Evolutionary conservation across 2,329 filamentous ascomycete species (phyloP), one percentile per base, ranked within the genome.

Genomic region (Hymenoscyphus fraxineus): DNA sequence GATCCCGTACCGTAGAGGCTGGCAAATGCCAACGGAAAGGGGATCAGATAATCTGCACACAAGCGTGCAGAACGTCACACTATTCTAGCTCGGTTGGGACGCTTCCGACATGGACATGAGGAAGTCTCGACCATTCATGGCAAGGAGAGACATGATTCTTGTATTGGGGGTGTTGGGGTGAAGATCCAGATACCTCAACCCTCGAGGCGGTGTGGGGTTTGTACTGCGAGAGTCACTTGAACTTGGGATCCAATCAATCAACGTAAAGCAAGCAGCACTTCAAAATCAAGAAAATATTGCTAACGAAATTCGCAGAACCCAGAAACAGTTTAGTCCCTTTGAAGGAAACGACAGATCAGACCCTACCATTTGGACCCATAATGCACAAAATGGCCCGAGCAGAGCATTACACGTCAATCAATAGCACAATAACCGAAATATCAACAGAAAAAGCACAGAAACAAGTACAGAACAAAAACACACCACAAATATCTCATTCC

Each of bases 301-400:
- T 57, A 38, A 57, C 54, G 55, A 57, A n/a, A 35, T 32, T 32
- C 27, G 16, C 32, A 27, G 31, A 57, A 38, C 3, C 27, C 32
- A 57, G 54, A 57, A 57, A 51, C 44, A 27, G 44, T 22, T 51
- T 51, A 51, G 44, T 12, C 4, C 54, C 27, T 57, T 38, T 38
- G 27, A 57, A 32, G 27, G 27, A 38, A 35, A 57, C 55, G 32
- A 57, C 55, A 57, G 32, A 57, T n/a, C 15, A 32, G 32, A 57
- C 32, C 15, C 6, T n/a, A 6, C 6, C 55, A 57, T 27, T 12
- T 13, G 47, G 47, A 54, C 47, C 47, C 47, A 57, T 57, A n/a
- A 35, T 6, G 16, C 55, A 38, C 10, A 57, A 57, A n/a, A 38
- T 32, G 55, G 55, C 55, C 55, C 55, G 27, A 57, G 55, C 55